These are phyloP conservation scores for Lomentospora prolificans DNA, from an alignment of 2,329 filamentous ascomycete species.

Conservation along the genomic window DNA sequence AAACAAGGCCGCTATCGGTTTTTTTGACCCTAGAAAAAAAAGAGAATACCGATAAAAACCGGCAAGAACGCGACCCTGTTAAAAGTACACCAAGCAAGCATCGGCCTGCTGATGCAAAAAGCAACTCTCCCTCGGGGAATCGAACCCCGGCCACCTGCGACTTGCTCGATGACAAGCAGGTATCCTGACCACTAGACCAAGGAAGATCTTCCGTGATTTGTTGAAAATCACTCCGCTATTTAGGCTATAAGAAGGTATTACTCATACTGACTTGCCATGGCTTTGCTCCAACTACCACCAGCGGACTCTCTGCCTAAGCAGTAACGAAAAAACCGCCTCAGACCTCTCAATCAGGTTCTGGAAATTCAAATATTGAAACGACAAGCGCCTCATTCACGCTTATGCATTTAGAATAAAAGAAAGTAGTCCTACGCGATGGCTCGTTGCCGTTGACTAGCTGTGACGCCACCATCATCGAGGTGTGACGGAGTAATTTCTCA, in stretches of 20 bases:
- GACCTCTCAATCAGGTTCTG: too few species aligned
- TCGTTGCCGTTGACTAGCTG: too few species aligned
- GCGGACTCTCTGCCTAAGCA: background rate
- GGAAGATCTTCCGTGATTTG: background rate
- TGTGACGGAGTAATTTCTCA: too few species aligned
- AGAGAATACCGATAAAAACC: background rate
- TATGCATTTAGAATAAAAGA: too few species aligned
- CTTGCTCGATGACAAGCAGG: constrained; percentile 2
- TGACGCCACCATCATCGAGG: too few species aligned
- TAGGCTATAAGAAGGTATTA: background rate
- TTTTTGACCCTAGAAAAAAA: background rate
- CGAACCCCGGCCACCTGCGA: constrained; percentile 23
- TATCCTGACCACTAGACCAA: constrained; percentile 4
- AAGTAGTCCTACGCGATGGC: too few species aligned
- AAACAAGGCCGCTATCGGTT: too few species aligned
- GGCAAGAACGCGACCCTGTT: background rate
- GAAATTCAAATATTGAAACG: too few species aligned
- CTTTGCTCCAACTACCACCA: too few species aligned
- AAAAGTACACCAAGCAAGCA: background rate
- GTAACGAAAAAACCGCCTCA: background rate
- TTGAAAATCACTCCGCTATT: background rate
- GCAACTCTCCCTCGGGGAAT: constrained; percentile 19
- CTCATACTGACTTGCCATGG: background rate
- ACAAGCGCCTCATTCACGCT: too few species aligned
- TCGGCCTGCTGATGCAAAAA: too few species aligned